Evolutionary conservation across 805 yeast genomes (phyloP).

Genomic region (Metschnikowia amazonensis): DNA sequence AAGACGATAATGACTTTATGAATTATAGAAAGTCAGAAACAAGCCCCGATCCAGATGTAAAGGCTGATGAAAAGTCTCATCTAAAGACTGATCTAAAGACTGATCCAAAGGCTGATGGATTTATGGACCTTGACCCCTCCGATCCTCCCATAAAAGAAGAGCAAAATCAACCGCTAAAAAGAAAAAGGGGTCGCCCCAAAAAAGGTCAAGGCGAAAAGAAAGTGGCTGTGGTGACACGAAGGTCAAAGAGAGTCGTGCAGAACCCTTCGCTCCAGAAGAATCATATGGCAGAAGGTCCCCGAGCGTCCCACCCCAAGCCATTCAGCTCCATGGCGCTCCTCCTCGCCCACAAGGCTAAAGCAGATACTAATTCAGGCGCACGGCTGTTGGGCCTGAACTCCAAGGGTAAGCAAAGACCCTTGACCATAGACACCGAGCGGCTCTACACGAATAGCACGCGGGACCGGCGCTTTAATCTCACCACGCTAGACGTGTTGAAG

Average conservation of each 20-base stretch:
- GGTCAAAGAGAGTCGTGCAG: slow-evolving; percentile 15
- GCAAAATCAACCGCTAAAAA: slow-evolving; percentile 5
- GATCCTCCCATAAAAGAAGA: no score
- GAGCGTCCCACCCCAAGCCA: slow-evolving; percentile 8
- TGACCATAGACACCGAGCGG: slow-evolving; percentile 29
- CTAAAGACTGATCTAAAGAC: no score
- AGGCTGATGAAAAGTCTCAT: no score
- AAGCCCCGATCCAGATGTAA: no score
- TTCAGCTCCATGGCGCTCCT: slow-evolving; percentile 12
- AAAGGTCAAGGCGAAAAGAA: slow-evolving; percentile 13
- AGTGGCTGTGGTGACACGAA: slow-evolving; percentile 12
- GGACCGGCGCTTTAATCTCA: slow-evolving; percentile 26
- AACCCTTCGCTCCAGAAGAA: slow-evolving; percentile 13
- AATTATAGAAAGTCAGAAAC: no score
- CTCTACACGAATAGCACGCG: slow-evolving; percentile 20
- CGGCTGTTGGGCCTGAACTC: slow-evolving; percentile 17
- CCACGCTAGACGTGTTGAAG: slow-evolving; percentile 36
- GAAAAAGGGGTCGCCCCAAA: slow-evolving; percentile 18
- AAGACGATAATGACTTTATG: no score
- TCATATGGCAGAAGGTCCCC: slow-evolving; percentile 3
- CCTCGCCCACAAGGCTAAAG: slow-evolving; percentile 5
- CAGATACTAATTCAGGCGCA: background rate
- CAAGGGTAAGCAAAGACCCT: slow-evolving; percentile 27
- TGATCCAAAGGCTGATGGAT: no score
- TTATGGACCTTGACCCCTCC: no score